Base-by-base conservation (phyloP, 1,284 basidiomycete genomes). In the Phylloporus sp. region DNA sequence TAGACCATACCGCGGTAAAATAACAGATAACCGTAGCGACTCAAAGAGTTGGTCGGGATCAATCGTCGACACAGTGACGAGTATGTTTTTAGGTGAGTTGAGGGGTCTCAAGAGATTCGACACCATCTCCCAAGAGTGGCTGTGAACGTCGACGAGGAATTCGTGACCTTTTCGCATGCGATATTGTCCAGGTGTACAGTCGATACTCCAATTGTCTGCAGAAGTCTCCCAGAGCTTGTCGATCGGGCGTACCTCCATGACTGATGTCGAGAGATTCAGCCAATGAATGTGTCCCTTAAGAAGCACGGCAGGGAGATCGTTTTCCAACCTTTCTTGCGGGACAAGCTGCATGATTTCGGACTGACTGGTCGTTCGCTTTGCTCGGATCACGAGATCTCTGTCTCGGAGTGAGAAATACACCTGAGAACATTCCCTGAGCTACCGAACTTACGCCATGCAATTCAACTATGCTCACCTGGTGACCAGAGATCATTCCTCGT, bases 181-280 rank as follows among this genome's bases (percentile, higher is more conserved):
- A 54, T 67, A 68, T 12, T 5, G 22, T 6, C 59, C 63, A 50
- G 61, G 24, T 0, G 50, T 28, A 37, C 61, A 68, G 28, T 59
- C 32, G 1, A 73, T 55, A 0, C 12, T 59, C 74, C 73, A 73
- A 13, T 72, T 75, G 18, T 68, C 62, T 2, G 57, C 20, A 0
- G 66, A 68, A 2, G 42, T 13, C 17, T 64, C 44, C 78, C 78
- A 78, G 3, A 69, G 62, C 2, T 15, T 58, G 12, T 64, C 51
- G 2, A 68, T 37, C 11, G 80, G 79, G 12, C 81, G 79, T 40
- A 84, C 75, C 65, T 81, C 79, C 1, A 84, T 67, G 7, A 68
- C 47, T 1, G 67, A 63, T 0, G 70, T 74, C 1, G 63, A 34
- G 6, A n/a, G 20, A 18, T 56, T 32, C 6, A 56, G 22, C 55